Conservation (phyloP, 768 basidiomycete species). For the Tulasnella sp. region DNA sequence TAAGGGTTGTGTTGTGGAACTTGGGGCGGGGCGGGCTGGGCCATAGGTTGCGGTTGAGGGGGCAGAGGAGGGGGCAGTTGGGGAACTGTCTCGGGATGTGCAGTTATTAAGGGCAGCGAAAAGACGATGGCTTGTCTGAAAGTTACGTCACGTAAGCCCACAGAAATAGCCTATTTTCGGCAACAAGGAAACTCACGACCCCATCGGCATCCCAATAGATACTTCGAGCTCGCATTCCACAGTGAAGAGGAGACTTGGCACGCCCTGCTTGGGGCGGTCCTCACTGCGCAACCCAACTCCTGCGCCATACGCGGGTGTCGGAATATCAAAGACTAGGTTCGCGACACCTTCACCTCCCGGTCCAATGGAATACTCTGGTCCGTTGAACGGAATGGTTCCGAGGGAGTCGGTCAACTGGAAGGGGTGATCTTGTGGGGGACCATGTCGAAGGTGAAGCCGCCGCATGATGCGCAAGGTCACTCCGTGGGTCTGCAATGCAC, state of each 20-base stretch:
- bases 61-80: conserved; percentile 32
- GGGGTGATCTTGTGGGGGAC: conserved; percentile 40
- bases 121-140: conserved; percentile 66
- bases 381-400: conserved; percentile 64
- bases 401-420: conserved; percentile 65
- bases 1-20: conserved; percentile 8
- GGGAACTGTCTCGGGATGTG: conserved; percentile 60
- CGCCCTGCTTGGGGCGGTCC: conserved; percentile 28
- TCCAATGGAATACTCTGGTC: conserved; percentile 66
- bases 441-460: conserved; percentile 50
- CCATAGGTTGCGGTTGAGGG: conserved; percentile 25
- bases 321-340: conserved; percentile 75
- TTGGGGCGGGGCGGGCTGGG: background rate
- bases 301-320: conserved; percentile 58
- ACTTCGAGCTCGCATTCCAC: conserved; percentile 60
- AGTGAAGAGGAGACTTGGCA: conserved; percentile 52
- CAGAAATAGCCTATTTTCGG: background rate
- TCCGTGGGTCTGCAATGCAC: conserved; percentile 55
- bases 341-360: conserved; percentile 77
- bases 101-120: conserved; percentile 51
- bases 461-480: conserved; percentile 59
- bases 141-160: background rate
- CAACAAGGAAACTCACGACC: conserved; percentile 50
- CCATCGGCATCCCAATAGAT: conserved; percentile 66
- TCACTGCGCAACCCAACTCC: conserved; percentile 55